Evolutionary conservation across 495 filamentous ascomycete species (phyloP).

Genomic region (Trichoderma gamsii): DNA sequence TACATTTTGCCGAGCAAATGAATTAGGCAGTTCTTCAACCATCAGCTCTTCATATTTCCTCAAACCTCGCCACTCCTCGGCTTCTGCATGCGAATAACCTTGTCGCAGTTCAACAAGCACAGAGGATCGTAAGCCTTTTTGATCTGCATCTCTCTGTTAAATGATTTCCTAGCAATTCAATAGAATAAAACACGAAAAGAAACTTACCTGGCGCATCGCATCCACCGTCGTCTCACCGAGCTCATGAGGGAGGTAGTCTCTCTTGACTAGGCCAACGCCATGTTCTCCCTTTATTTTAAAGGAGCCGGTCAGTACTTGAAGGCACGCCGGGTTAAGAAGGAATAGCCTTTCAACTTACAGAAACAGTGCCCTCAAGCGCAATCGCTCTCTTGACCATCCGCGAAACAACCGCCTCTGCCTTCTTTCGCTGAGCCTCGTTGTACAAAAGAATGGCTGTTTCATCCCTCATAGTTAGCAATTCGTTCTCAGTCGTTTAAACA

Average conservation of each 20-base stretch:
- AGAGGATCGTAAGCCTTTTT: constrained; percentile 73
- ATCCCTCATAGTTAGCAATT: constrained; percentile 19
- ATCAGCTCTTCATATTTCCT: constrained; percentile 37
- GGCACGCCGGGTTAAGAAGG: not conserved
- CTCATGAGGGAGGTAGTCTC: constrained; percentile 73
- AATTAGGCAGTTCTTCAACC: no score
- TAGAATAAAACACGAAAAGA: not conserved
- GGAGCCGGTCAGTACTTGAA: not conserved
- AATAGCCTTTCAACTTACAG: constrained; percentile 32
- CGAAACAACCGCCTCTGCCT: constrained; percentile 66
- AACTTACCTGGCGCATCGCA: constrained; percentile 65
- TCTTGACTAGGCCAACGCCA: constrained; percentile 73
- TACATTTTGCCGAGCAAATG: no score
- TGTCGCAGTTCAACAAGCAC: constrained; percentile 74
- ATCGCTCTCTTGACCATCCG: constrained; percentile 79
- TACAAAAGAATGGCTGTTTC: constrained; percentile 61
- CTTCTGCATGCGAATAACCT: constrained; percentile 61
- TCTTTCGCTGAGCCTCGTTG: constrained; percentile 55
- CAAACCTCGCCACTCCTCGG: constrained; percentile 39
- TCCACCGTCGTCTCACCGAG: constrained; percentile 67
- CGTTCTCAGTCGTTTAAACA: not conserved
- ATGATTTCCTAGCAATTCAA: not conserved
- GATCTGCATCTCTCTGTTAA: constrained; percentile 30
- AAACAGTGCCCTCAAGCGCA: constrained; percentile 77
- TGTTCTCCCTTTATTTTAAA: constrained; percentile 55